Base-by-base conservation (phyloP, 495 filamentous ascomycete species). In the Jackrogersella minutella region DNA sequence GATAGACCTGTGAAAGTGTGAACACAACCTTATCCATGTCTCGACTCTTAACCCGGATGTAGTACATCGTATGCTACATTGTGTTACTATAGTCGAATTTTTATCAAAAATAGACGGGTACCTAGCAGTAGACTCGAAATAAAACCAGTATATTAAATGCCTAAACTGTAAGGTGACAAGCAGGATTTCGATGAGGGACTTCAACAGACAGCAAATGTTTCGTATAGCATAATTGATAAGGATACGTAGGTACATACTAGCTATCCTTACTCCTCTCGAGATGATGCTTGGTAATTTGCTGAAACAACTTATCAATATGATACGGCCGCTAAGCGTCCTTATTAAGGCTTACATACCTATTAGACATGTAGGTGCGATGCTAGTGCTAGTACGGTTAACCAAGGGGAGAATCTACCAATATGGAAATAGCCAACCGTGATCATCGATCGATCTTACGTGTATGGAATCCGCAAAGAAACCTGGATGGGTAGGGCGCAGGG, bases 391-490 rank as follows among this genome's bases (percentile, higher is more conserved):
- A 30, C 21, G 10, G 21, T 26, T 31, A 17, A 49, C 24, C 26
- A 49, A 49, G 22, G 26, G n/a, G 24, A 28, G 5, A 26, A 49
- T 30, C 14, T 49, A 49, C 44, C 44, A 49, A 50, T 56, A 30
- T 39, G 24, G 59, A 52, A 60, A 60, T 60, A 34, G 16, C 36
- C 58, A 50, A 31, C 40, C 30, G 10, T 40, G 40, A 11, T 31
- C 21, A 52, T 46, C 26, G 49, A 58, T 66, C 55, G 55, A 64
- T 57, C 52, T 64, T 54, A 63, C 59, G 39, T 51, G 46, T 22
- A n/a, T n/a, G n/a, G n/a, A n/a, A 30, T 30, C 16, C 26, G 41
- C 41, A 46, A 26, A 21, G 22, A 30, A 49, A 14, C 30, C 13
- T n/a, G 6, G 31, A 17, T 5, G 16, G 11, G 24, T 3, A 13